Evolutionary conservation across 495 filamentous ascomycete species (phyloP).

Genomic region (Penicillium ochrochloron): DNA sequence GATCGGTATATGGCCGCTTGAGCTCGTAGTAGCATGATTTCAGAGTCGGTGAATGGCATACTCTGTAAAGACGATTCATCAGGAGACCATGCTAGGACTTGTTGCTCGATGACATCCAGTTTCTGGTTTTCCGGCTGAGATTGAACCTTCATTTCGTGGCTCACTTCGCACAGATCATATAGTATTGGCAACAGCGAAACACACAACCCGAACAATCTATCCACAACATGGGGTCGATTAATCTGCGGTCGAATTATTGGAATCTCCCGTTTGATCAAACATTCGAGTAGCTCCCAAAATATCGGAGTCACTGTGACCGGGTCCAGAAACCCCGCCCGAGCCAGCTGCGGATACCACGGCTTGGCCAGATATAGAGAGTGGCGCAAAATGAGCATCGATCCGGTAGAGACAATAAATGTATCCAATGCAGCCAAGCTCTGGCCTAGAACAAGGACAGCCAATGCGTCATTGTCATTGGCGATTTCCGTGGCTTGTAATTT

Average conservation of each 20-base stretch:
- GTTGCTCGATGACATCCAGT: background rate
- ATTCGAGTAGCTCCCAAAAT: slow-evolving; percentile 9
- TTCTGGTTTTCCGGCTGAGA: background rate
- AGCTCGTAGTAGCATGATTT: slow-evolving; percentile 3
- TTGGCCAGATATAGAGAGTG: slow-evolving; percentile 7
- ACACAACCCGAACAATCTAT: slow-evolving; percentile 4
- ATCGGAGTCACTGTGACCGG: slow-evolving; percentile 8
- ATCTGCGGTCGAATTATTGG: slow-evolving; percentile 10
- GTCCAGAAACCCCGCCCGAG: slow-evolving; percentile 6
- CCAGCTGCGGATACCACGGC: slow-evolving; percentile 12
- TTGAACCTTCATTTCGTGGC: slow-evolving; percentile 6
- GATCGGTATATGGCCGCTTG: slow-evolving; percentile 11
- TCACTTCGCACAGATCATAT: slow-evolving; percentile 12
- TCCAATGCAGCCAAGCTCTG: slow-evolving; percentile 11
- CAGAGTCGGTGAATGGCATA: background rate
- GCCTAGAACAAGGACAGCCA: slow-evolving; percentile 9
- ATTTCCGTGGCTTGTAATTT: slow-evolving; percentile 7
- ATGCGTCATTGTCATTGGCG: background rate
- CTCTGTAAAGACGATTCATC: background rate
- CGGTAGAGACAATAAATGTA: slow-evolving; percentile 7
- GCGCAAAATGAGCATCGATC: slow-evolving; percentile 12
- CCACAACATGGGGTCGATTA: slow-evolving; percentile 7
- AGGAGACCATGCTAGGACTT: background rate
- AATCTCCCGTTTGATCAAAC: slow-evolving; percentile 8
- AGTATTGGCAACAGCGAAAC: slow-evolving; percentile 12